Evolutionary conservation across 1,139 yeast genomes (phyloP), one percentile per base, ranked within the genome.

Genomic region (Magnusiomyces fungicola): DNA sequence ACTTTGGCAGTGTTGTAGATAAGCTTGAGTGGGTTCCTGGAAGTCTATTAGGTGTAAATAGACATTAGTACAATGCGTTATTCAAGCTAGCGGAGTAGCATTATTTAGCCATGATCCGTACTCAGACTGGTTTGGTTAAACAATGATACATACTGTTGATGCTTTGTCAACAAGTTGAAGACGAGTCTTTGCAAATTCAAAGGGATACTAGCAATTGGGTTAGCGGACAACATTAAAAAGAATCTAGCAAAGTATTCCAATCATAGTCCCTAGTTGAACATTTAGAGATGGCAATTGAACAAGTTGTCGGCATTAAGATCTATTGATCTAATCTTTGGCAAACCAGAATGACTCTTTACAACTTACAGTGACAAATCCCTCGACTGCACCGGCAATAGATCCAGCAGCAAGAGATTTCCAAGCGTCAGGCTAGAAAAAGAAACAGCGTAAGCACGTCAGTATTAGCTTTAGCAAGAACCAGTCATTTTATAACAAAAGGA

Each of bases 161-260:
- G 80, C 64, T 63, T 83, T 84, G 63, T 83, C 87, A 30, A 85
- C 80, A 54, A 92, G 75, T 69, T 92, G 98, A 45, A 92, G 74
- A 55, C 97, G 73, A 5, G 98, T 92, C 64, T 92, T 92, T 43
- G 97, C 96, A 69, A 90, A 92, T 67, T 92, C 98, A 66, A 92
- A 92, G 1, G 98, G 98, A 65, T 89, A 92, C 65, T 56, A 39
- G n/a, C n/a, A n/a, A n/a, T n/a, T n/a, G n/a, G n/a, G n/a, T n/a
- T n/a, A n/a, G n/a, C n/a, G n/a, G n/a, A n/a, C n/a, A n/a, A n/a
- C n/a, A n/a, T n/a, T n/a, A n/a, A n/a, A n/a, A n/a, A n/a, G n/a
- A n/a, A n/a, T n/a, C n/a, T n/a, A n/a, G n/a, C n/a, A n/a, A n/a
- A n/a, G n/a, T n/a, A n/a, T n/a, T n/a, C n/a, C n/a, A n/a, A n/a